Evolutionary conservation across 768 basidiomycete species (phyloP).

Genomic region (Suillus subalutaceus): DNA sequence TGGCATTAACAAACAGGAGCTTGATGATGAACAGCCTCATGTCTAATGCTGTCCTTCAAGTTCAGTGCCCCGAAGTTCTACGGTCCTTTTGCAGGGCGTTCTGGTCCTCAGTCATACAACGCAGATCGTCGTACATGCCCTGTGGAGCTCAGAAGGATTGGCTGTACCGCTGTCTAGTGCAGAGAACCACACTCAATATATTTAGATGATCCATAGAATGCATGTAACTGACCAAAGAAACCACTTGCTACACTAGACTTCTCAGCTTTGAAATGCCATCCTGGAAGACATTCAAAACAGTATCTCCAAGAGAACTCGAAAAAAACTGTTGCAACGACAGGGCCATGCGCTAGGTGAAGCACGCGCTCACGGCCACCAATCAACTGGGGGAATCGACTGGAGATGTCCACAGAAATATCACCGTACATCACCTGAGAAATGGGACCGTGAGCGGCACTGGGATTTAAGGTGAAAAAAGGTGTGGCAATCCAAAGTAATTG

Average conservation of each 20-base stretch:
- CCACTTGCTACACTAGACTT: constrained; percentile 21
- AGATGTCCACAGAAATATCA: constrained; percentile 15
- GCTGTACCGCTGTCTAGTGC: no score
- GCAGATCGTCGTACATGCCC: no score
- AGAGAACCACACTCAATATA: constrained; percentile 20
- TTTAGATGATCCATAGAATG: constrained; percentile 33
- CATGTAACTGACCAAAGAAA: constrained; percentile 31
- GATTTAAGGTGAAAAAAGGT: constrained; percentile 30
- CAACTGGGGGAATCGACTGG: not conserved
- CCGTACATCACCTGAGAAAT: constrained; percentile 32
- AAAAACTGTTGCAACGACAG: not conserved
- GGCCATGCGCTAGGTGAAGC: no score
- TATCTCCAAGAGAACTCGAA: constrained; percentile 26
- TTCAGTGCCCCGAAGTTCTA: no score
- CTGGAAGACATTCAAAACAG: not conserved
- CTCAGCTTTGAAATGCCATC: not conserved
- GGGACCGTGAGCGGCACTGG: constrained; percentile 20
- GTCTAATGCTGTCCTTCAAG: no score
- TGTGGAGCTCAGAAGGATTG: no score
- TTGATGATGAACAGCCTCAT: no score
- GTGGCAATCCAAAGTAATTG: constrained; percentile 29
- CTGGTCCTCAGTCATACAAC: no score
- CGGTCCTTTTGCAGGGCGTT: no score
- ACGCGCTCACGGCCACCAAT: not conserved
- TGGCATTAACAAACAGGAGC: no score